Base-by-base conservation (phyloP, 2,329 filamentous ascomycete genomes). In the Ophiostoma himal-ulmi region DNA sequence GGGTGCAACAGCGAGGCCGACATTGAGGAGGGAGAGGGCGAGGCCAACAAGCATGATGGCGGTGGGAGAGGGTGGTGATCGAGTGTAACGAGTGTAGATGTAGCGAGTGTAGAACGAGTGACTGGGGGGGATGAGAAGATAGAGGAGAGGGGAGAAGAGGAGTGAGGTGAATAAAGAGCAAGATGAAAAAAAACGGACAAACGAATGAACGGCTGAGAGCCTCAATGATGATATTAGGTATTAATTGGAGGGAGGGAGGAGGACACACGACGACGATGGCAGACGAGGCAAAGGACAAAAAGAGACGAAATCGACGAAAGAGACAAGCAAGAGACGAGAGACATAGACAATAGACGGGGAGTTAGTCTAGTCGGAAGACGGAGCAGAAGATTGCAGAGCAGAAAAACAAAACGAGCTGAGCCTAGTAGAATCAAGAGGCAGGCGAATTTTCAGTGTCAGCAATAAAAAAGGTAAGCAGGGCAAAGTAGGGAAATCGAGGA, bases 11-110 rank as follows among this genome's bases (percentile, higher is more conserved):
- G 86, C 74, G 66, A 86, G 80, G 76, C 79, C 79, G 71, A 81
- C 79, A 77, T 84, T 86, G 77, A 86, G 79, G 71, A 86, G 75
- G 76, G 82, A 81, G 73, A 80, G 77, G 68, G 79, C 70, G 44
- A 75, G 74, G 62, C 77, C 75, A 26, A 70, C 60, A 48, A 81
- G 73, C 81, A 83, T 82, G 75, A 73, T 73, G 71, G 22, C 37
- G 57, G 3, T 14, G 14, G 52, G 44, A 37, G 48, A 48, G 52
- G 13, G 22, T 37, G 54, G 17, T 57, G 41, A 22, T 26, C 57
- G 26, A 34, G 26, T 57, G 52, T 26, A 62, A 34, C 26, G 57
- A 62, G 57, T 62, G 22, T 30, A 57, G 52, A 22, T 57, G 52
- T 57, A 57, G n/a, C 52, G 52, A 57, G 52, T 26, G 44, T 34